phyloP scores from a whole-genome alignment of 2,329 filamentous ascomycete species.

The Pseudocercospora pini-densiflorae region DNA sequence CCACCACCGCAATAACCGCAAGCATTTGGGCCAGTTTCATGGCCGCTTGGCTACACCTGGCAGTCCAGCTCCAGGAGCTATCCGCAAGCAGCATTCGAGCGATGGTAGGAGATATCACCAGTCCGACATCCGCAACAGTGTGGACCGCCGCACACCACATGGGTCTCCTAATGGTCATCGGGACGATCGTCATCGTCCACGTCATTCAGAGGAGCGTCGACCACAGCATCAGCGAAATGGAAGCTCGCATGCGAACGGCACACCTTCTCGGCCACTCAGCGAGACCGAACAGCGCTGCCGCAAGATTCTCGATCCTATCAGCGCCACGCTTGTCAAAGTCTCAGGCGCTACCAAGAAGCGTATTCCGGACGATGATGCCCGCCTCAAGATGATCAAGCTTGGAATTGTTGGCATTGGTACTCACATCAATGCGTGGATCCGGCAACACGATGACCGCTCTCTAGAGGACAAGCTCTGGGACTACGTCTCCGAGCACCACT shows the following conservation, averaged over 20 bases:
- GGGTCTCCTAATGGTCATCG: slow-evolving; percentile 52
- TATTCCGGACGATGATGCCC: slow-evolving; percentile 65
- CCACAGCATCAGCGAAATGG: slow-evolving; percentile 45
- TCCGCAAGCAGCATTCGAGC: slow-evolving; percentile 41
- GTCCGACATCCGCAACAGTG: slow-evolving; percentile 39
- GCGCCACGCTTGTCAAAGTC: slow-evolving; percentile 63
- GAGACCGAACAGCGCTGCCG: slow-evolving; percentile 57
- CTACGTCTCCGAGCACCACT: slow-evolving; percentile 41
- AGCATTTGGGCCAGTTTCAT: slow-evolving; percentile 60
- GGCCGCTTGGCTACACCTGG: slow-evolving; percentile 63
- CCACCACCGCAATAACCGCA: slow-evolving; percentile 94
- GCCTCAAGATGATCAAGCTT: slow-evolving; percentile 64
- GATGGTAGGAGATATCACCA: slow-evolving; percentile 40
- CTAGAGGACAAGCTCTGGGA: slow-evolving; percentile 42
- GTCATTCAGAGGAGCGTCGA: slow-evolving; percentile 57
- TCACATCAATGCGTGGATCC: slow-evolving; percentile 59
- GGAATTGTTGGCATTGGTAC: slow-evolving; percentile 66
- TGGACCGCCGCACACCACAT: slow-evolving; percentile 46
- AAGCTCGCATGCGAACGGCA: slow-evolving; percentile 43
- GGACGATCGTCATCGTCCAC: slow-evolving; percentile 59
- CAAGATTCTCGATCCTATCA: slow-evolving; percentile 62
- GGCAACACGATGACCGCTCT: slow-evolving; percentile 28
- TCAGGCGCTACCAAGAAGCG: slow-evolving; percentile 65
- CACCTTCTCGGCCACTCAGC: slow-evolving; percentile 42
- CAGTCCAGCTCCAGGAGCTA: slow-evolving; percentile 66